These are phyloP conservation scores for Serendipita sp. DNA, from an alignment of 768 basidiomycete species.

Conservation along the genomic window DNA sequence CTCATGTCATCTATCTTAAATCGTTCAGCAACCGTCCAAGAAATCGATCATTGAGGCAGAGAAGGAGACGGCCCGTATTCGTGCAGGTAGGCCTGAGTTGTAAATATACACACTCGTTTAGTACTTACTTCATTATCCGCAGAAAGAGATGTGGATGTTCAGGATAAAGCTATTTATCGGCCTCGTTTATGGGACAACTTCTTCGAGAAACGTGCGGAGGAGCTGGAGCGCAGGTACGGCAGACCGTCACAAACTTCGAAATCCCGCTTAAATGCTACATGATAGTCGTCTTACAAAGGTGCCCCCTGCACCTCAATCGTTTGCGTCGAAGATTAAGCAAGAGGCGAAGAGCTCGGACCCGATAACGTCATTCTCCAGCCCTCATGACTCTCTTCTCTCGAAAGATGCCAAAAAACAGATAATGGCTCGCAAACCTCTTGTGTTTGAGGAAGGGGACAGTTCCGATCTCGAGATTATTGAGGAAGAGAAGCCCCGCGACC, in stretches of 20 bases:
- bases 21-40: background rate
- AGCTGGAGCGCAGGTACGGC: background rate
- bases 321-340: background rate
- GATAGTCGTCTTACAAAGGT: background rate
- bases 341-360: background rate
- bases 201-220: background rate
- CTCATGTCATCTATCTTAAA: background rate
- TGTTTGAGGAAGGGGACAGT: background rate
- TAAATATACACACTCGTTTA: background rate
- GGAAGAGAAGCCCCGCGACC: background rate
- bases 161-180: background rate
- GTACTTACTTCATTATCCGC: background rate
- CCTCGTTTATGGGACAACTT: background rate
- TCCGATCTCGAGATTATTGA: background rate
- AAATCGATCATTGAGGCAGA: background rate
- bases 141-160: slow-evolving; percentile 1
- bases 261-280: background rate
- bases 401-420: background rate
- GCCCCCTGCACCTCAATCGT: background rate
- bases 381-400: background rate
- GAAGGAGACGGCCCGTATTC: background rate
- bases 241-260: background rate
- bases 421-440: background rate
- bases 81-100: background rate
- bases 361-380: background rate